These are phyloP conservation scores for Starmerella khaoyaiensis DNA, from an alignment of 805 yeast species.

Conservation along the genomic window DNA sequence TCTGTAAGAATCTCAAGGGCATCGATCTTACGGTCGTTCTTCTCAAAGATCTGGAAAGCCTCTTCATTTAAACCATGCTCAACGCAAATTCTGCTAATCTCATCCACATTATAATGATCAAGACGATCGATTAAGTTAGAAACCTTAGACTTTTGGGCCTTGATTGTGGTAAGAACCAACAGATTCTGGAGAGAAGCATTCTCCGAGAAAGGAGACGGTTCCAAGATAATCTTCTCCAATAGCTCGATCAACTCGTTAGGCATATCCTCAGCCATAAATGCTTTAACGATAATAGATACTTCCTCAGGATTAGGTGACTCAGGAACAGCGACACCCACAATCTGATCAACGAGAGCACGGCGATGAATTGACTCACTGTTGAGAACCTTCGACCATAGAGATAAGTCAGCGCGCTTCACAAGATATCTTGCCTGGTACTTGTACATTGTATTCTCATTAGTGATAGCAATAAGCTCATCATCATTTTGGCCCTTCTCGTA, in stretches of 20 bases:
- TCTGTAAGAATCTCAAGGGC: slow-evolving; percentile 89
- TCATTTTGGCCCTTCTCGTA: slow-evolving; percentile 93
- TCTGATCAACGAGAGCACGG: slow-evolving; percentile 84
- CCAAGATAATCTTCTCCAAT: slow-evolving; percentile 87
- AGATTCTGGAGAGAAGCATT: slow-evolving; percentile 91
- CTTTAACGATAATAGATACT: slow-evolving; percentile 86
- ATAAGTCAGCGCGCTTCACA: slow-evolving; percentile 72
- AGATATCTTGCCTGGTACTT: slow-evolving; percentile 97
- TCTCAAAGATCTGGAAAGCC: slow-evolving; percentile 84
- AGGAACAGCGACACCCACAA: slow-evolving; percentile 96
- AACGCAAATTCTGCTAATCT: slow-evolving; percentile 83
- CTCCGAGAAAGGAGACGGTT: slow-evolving; percentile 93
- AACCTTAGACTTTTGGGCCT: slow-evolving; percentile 84
- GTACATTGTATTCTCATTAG: slow-evolving; percentile 96
- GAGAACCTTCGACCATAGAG: slow-evolving; percentile 72
- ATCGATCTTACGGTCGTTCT: slow-evolving; percentile 58
- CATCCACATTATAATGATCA: slow-evolving; percentile 82
- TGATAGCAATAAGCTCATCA: slow-evolving; percentile 74
- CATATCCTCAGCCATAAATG: slow-evolving; percentile 91
- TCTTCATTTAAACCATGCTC: slow-evolving; percentile 84
- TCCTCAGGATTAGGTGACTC: slow-evolving; percentile 83
- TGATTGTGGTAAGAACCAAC: slow-evolving; percentile 84
- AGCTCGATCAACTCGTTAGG: slow-evolving; percentile 89
- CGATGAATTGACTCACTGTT: slow-evolving; percentile 67
- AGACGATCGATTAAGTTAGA: slow-evolving; percentile 72